Evolutionary conservation across 164 flowering plant species (phyloP).

Genomic region (Kalanchoe fedtschenkoi): DNA sequence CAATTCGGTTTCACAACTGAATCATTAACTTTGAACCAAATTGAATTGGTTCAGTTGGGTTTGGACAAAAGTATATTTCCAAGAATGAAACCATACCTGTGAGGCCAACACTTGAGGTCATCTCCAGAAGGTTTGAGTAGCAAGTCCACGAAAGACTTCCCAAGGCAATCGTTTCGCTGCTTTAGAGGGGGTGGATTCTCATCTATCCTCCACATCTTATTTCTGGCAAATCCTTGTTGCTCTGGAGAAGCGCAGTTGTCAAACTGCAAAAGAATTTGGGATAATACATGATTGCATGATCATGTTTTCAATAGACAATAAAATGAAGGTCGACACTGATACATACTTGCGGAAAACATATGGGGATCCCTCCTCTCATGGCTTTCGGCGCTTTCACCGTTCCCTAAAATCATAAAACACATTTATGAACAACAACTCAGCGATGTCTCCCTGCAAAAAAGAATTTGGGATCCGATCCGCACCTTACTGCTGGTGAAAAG

Average conservation of each 20-base stretch:
- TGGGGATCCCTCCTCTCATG: conserved; percentile 79
- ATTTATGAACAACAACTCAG: conserved; percentile 5
- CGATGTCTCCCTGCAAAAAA: too few species aligned
- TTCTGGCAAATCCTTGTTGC: conserved; percentile 89
- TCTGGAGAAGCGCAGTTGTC: conserved; percentile 74
- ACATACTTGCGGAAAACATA: conserved; percentile 90
- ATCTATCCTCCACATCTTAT: conserved; percentile 76
- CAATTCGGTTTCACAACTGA: too few species aligned
- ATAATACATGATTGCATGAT: conserved; percentile 7
- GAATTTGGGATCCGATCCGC: background rate
- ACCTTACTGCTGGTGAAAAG: conserved; percentile 92
- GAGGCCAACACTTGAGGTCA: conserved; percentile 83
- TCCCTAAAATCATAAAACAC: conserved; percentile 34
- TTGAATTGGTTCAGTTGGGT: too few species aligned
- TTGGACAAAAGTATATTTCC: too few species aligned
- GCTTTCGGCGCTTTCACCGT: conserved; percentile 77
- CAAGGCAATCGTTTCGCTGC: conserved; percentile 40
- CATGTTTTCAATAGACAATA: background rate
- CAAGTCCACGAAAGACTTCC: conserved; percentile 61
- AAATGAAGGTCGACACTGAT: background rate
- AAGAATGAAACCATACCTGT: conserved; percentile 37
- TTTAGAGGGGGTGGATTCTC: conserved; percentile 61
- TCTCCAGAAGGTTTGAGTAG: conserved; percentile 78
- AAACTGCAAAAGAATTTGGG: conserved; percentile 36
- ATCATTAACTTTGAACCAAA: too few species aligned